A percentile compares a stretch with the other conserved stretches of the same genome.
Evolutionary conservation across 208 protist genomes (phyloP).

Genomic region (Acanthamoeba lenticulata): DNA sequence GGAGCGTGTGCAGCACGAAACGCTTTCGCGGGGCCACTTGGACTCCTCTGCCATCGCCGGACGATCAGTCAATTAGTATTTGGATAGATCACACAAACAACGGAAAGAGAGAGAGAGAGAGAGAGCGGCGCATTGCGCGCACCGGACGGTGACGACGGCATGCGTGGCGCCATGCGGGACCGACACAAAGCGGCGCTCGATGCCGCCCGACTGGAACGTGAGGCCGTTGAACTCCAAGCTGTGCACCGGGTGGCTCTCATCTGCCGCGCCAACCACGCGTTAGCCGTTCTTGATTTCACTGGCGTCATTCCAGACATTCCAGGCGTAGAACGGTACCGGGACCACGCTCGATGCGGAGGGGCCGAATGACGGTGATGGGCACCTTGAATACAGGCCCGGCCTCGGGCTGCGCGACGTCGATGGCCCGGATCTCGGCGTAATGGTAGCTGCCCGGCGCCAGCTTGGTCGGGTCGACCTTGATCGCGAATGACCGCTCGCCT

Average conservation of each 20-base stretch:
- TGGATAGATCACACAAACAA: neutral
- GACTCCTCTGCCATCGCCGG: neutral
- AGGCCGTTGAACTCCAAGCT: constrained; percentile 30
- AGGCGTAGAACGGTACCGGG: neutral
- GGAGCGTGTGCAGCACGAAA: constrained; percentile 63
- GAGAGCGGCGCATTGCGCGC: neutral
- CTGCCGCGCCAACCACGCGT: too few species aligned
- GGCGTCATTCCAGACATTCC: neutral
- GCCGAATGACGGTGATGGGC: constrained; percentile 71
- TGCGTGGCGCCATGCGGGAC: constrained; percentile 31
- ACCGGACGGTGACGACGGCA: constrained; percentile 51
- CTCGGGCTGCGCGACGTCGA: constrained; percentile 14
- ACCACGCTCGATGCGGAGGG: neutral
- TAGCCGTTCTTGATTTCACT: too few species aligned
- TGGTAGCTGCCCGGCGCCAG: constrained; percentile 55
- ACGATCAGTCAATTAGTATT: neutral
- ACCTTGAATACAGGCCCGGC: constrained; percentile 70
- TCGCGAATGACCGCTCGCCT: constrained; percentile 45
- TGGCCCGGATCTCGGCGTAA: constrained; percentile 66
- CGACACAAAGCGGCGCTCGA: constrained; percentile 38
- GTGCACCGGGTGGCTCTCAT: constrained; percentile 28
- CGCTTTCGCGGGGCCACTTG: constrained; percentile 30
- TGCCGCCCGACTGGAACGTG: neutral
- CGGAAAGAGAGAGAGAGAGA: neutral
- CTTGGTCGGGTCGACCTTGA: constrained; percentile 56